These are phyloP conservation scores for Allodekkera sacchari DNA, from an alignment of 805 yeast genomes.

Conservation along the genomic window DNA sequence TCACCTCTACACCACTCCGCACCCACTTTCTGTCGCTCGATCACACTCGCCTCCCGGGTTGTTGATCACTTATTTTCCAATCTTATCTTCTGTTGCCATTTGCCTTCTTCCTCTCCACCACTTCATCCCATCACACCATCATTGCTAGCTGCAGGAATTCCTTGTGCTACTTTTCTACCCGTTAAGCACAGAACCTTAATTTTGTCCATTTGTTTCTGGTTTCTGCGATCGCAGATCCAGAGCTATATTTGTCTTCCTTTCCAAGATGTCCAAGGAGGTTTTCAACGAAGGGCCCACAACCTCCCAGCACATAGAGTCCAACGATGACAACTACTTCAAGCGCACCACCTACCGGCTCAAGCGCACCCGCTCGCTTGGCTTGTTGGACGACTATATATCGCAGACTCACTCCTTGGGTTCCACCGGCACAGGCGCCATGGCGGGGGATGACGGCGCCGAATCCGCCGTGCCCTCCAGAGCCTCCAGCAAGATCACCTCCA, in stretches of 20 bases:
- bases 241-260: not conserved
- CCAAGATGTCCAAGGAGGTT: slow-evolving; percentile 22
- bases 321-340: slow-evolving; percentile 61
- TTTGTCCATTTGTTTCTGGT: not conserved
- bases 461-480: not conserved
- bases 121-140: too few species aligned
- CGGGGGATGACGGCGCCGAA: not conserved
- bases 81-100: too few species aligned
- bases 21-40: too few species aligned
- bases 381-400: slow-evolving; percentile 53
- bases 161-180: too few species aligned
- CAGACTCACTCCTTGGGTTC: slow-evolving; percentile 14
- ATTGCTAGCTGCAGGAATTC: too few species aligned
- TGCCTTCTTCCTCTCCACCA: too few species aligned
- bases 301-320: slow-evolving; percentile 62
- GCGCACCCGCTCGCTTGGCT: slow-evolving; percentile 76
- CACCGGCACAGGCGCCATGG: not conserved
- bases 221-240: not conserved
- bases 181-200: too few species aligned
- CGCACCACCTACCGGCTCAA: slow-evolving; percentile 66
- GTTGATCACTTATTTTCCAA: too few species aligned
- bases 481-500: slow-evolving; percentile 46
- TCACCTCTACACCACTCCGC: too few species aligned
- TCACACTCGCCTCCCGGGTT: too few species aligned
- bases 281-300: slow-evolving; percentile 55